Base-by-base conservation (phyloP, 2,329 filamentous ascomycete species). In the Byssothecium circinans region DNA sequence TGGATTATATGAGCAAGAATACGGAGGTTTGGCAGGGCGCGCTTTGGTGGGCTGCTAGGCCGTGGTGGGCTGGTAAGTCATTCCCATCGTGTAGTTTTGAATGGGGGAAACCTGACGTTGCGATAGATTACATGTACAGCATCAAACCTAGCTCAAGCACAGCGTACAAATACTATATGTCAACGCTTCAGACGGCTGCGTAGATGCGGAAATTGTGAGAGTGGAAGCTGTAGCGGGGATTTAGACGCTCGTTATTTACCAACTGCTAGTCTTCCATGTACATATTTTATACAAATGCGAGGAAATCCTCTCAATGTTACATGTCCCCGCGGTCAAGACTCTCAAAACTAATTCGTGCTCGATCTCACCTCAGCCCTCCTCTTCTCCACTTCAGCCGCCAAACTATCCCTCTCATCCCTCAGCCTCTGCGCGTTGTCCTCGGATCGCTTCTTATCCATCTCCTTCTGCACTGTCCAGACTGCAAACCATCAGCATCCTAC, bases 31-130 rank as follows among this genome's bases (percentile, higher is more conserved):
- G 80, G 80, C 65, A 63, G 33, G 80, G 80, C 11, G 76, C 73
- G 0, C 41, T 76, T 0, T 82, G 77, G 77, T 82, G 80, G 79
- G 75, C 75, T 27, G 80, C 77, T 23, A 80, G 80, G 0, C 79
- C 79, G 2, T 81, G 74, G 66, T 69, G 75, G 78, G 74, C 58
- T n/a, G 37, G 37, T 40, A 8, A 40, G 22, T 27, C 8, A 7
- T 27, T 3, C 12, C 14, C 15, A 2, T 27, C 10, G 14, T 40
- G 14, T 18, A n/a, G 4, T 39, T 22, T 23, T 14, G 18, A 18
- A 36, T n/a, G n/a, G n/a, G n/a, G n/a, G n/a, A n/a, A n/a, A 30
- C 15, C 37, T 12, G 15, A 12, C 23, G 12, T 17, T 29, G 3
- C 6, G 18, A 7, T 25, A 0, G 58, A 69, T 45, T 79, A 79